Evolutionary conservation across 306 rosid species (phyloP), one percentile per base, ranked within the genome.

Genomic region (Prosopis cineraria): DNA sequence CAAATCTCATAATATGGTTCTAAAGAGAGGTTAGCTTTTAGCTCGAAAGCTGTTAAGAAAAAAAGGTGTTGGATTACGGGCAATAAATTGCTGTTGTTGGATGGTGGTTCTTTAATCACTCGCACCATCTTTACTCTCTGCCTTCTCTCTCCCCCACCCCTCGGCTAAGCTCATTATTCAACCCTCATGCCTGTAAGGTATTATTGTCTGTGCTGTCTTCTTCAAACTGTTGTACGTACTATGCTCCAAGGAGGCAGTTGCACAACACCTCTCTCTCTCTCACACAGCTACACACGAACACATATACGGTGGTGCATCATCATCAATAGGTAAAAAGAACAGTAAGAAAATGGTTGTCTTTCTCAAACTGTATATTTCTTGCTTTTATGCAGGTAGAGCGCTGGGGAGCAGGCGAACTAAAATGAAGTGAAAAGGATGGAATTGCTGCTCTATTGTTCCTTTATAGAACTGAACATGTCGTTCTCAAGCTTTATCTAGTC

Each of bases 181-280:
- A 66, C 37, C 80, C 85, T 84, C 70, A 37, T 82, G 76, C 73
- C 70, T 56, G 47, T 39, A 72, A 81, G 77, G 84, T 85, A 75
- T 82, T 76, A 55, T 77, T 68, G 82, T 76, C 83, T 84, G 86
- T 87, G 85, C 86, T 89, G 91, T 89, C 93, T 79, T 85, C 87
- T 91, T 90, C 90, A 87, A 73, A 37, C 81, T 72, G 78, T 78
- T 68, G 78, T 76, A 52, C 87, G 78, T 76, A 52, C 85, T 88
- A 68, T 39, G 64, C 64, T 71, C 37, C n/a, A 59, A 37, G 59
- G 68, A 65, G 43, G 81, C 79, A 84, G 58, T 70, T 65, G 72
- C 52, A 67, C 73, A 29, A 50, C 44, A 43, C 58, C 76, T 40
- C 73, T 66, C 69, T 69, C 68, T 9, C 62, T 64, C 85, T 17